A percentile compares a stretch with the other conserved stretches of the same genome.
These are phyloP conservation scores for Fusarium falciforme DNA, from an alignment of 2,329 filamentous ascomycete species.

Conservation along the genomic window DNA sequence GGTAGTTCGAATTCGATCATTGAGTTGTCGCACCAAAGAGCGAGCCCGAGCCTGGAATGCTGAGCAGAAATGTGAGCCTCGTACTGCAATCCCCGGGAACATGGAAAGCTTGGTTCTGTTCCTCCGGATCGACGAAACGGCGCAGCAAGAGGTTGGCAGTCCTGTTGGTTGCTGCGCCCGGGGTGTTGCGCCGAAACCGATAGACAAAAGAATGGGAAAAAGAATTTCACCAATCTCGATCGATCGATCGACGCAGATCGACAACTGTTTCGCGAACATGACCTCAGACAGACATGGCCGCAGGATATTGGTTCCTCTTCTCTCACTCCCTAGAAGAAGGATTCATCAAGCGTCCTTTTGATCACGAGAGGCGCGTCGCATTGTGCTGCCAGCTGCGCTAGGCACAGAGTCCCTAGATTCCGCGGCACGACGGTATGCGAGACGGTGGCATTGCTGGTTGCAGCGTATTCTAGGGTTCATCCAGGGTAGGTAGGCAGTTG, in stretches of 20 bases:
- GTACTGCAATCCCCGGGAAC: neutral
- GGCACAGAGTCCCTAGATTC: constrained; percentile 19
- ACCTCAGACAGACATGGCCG: constrained; percentile 28
- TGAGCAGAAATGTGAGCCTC: neutral
- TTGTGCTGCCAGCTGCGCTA: constrained; percentile 13
- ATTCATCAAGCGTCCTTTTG: constrained; percentile 1
- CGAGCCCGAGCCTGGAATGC: neutral
- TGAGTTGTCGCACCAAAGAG: constrained; percentile 1
- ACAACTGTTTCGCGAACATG: constrained; percentile 22
- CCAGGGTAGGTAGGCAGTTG: constrained; percentile 14
- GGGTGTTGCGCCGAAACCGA: constrained; percentile 6
- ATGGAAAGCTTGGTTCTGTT: constrained; percentile 16
- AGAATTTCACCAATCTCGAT: constrained; percentile 36
- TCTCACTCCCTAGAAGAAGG: neutral
- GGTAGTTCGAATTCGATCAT: constrained; percentile 13
- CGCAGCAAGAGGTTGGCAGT: neutral
- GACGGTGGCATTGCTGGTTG: neutral
- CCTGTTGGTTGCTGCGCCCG: neutral
- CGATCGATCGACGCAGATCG: constrained; percentile 40
- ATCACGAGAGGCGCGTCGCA: constrained; percentile 29
- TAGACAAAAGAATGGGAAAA: neutral
- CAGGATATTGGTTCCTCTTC: constrained; percentile 18
- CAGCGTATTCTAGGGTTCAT: neutral
- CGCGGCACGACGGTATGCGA: constrained; percentile 3
- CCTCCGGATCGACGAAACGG: neutral